Base-by-base conservation (phyloP, 1,284 basidiomycete genomes). In the Sphaerobolus stellatus region DNA sequence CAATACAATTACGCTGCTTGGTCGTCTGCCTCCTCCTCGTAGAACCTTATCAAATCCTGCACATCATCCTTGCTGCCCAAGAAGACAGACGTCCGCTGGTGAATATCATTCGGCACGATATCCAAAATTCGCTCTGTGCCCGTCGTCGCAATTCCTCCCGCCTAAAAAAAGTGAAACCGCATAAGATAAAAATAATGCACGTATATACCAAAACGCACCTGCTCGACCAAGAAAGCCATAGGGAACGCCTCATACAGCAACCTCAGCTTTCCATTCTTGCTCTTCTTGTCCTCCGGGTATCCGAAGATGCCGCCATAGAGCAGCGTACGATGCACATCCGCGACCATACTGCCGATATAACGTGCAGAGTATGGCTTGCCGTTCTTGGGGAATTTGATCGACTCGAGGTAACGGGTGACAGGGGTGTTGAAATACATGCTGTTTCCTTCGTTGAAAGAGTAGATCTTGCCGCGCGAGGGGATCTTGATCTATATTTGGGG, bases 371-470 rank as follows among this genome's bases (percentile, higher is more conserved):
- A 96, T 1, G 94, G 94, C 69, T 90, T 90, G 51, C 85, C 87
- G 50, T 81, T 71, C 38, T 78, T 63, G 9, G 94, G 93, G 75
- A 79, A 96, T 75, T 99, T 99, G 83, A 99, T 93, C 62, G 88
- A 92, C 61, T 97, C 88, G 60, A 99, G 83, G 76, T 98, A 99
- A 57, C 88, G 84, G 62, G 78, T 76, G 51, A 92, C 90, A 14
- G 92, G 92, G 50, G 84, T 78, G 75, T 97, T 81, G 81, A 97
- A 99, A 77, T 94, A 95, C 80, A 90, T 80, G 52, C 92, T 84
- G 77, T 99, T 99, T 61, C 96, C 96, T 76, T 99, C 97, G 75
- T 99, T 99, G 82, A 98, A 96, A 18, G 95, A 98, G 79, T 99
- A 99, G 69, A 99, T 99, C 79, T 99, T 99, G 63, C 97, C 97